phyloP scores from a whole-genome alignment of 192 early-diverging fungal species.

The Kappamyces sp. region DNA sequence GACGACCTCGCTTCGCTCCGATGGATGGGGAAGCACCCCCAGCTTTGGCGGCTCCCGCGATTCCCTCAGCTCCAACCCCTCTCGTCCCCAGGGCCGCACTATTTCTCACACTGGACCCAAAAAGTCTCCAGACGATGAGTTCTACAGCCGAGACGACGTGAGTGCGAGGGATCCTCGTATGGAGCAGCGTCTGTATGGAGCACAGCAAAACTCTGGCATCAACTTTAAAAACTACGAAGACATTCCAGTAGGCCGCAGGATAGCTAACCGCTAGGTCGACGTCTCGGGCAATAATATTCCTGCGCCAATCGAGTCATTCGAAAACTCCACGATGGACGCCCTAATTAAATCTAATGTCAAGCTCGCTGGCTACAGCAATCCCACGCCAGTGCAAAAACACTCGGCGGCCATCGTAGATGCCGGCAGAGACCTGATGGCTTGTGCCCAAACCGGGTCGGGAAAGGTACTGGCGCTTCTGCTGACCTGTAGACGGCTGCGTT shows the following conservation, averaged over 20 bases:
- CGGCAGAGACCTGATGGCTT: conserved; percentile 96
- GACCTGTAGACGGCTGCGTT: conserved; percentile 93
- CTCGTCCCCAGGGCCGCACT: too few species aligned
- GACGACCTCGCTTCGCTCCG: too few species aligned
- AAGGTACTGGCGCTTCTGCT: conserved; percentile 30
- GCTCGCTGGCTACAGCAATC: conserved; percentile 76
- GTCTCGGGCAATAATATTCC: conserved; percentile 56
- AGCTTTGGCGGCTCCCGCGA: too few species aligned
- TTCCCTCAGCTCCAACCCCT: too few species aligned
- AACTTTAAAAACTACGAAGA: conserved; percentile 99
- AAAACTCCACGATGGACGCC: conserved; percentile 67
- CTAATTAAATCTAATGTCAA: conserved; percentile 87
- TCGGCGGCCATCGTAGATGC: conserved; percentile 48
- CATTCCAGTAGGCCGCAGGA: conserved; percentile 65
- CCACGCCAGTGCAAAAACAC: conserved; percentile 85
- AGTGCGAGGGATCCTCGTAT: conserved; percentile 70
- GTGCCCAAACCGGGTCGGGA: conserved; percentile 89
- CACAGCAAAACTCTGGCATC: conserved; percentile 84
- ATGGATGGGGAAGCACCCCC: too few species aligned
- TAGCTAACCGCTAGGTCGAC: conserved; percentile 32
- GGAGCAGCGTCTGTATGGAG: conserved; percentile 72
- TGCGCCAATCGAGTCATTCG: conserved; percentile 56
- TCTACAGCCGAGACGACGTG: conserved; percentile 65
- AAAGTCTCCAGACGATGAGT: conserved; percentile 60
- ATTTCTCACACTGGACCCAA: not conserved